These are phyloP conservation scores for Russula virescens DNA, from an alignment of 768 basidiomycete species.

Conservation along the genomic window DNA sequence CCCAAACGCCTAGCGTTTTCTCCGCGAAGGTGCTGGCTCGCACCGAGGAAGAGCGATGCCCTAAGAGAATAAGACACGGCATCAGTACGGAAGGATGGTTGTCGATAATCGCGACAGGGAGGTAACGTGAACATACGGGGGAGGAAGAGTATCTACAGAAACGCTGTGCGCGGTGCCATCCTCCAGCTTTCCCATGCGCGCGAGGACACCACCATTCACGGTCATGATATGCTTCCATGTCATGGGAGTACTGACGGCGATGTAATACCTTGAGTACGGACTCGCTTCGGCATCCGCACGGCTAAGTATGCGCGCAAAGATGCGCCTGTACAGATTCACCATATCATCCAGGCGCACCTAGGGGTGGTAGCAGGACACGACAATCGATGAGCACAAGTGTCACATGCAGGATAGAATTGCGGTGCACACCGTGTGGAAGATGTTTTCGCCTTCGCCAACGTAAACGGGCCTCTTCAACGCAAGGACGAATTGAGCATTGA, in stretches of 20 bases:
- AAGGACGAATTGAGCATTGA: background rate
- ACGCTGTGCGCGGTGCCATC: conserved; percentile 9
- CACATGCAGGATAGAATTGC: no score
- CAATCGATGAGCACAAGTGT: no score
- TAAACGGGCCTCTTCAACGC: background rate
- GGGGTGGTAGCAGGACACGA: background rate
- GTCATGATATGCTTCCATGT: conserved; percentile 9
- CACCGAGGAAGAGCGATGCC: background rate
- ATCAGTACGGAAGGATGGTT: background rate
- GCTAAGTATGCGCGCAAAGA: conserved; percentile 5
- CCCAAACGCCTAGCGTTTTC: background rate
- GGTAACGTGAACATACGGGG: conserved; percentile 4
- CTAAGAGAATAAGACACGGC: background rate
- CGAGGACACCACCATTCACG: background rate
- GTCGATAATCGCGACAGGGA: background rate
- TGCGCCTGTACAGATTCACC: conserved; percentile 5
- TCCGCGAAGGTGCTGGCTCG: conserved; percentile 1
- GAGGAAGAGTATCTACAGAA: background rate
- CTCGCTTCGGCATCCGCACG: conserved; percentile 1
- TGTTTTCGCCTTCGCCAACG: conserved; percentile 2
- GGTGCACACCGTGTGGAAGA: background rate
- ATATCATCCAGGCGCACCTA: conserved; percentile 14
- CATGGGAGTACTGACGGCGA: background rate
- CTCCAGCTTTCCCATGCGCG: background rate
- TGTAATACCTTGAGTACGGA: conserved; percentile 17